These are phyloP conservation scores for Miscanthus lutarioriparius DNA, from an alignment of 176 grass and related monocot species.

Conservation along the genomic window DNA sequence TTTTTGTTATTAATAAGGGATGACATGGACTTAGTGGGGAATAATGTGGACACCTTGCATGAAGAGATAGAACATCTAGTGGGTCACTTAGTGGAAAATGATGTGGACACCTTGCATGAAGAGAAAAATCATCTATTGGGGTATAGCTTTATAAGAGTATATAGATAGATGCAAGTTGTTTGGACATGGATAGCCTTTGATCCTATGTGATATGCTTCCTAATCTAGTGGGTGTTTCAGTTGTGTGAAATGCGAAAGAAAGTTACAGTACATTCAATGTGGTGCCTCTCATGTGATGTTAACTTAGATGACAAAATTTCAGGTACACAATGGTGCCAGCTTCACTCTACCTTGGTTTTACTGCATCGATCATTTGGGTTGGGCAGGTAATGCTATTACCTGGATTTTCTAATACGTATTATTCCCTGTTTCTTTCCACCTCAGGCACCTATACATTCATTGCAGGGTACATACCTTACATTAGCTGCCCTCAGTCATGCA, in stretches of 20 bases:
- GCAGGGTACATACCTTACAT: conserved; percentile 94
- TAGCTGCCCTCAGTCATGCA: conserved; percentile 77
- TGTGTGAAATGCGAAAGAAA: not conserved
- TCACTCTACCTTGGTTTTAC: conserved; percentile 94
- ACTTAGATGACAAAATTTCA: conserved; percentile 28
- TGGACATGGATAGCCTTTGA: not conserved
- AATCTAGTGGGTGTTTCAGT: not conserved
- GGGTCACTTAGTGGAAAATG: too few relatives aligned
- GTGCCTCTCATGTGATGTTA: not conserved
- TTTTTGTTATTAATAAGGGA: too few relatives aligned
- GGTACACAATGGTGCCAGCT: conserved; percentile 94
- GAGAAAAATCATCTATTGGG: too few relatives aligned
- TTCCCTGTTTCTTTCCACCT: conserved; percentile 13
- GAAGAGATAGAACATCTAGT: too few relatives aligned
- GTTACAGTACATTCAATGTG: not conserved
- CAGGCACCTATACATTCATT: not conserved
- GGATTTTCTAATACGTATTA: conserved; percentile 13
- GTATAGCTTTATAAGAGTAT: too few relatives aligned
- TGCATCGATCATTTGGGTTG: conserved; percentile 96
- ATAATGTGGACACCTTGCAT: too few relatives aligned
- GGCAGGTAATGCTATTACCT: conserved; percentile 46
- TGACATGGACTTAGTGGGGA: too few relatives aligned
- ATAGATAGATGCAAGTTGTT: not conserved
- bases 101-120: too few relatives aligned
- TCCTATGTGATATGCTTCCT: not conserved